Conservation (phyloP, 139 green algal genomes). For the Chlorella sorokiniana region DNA sequence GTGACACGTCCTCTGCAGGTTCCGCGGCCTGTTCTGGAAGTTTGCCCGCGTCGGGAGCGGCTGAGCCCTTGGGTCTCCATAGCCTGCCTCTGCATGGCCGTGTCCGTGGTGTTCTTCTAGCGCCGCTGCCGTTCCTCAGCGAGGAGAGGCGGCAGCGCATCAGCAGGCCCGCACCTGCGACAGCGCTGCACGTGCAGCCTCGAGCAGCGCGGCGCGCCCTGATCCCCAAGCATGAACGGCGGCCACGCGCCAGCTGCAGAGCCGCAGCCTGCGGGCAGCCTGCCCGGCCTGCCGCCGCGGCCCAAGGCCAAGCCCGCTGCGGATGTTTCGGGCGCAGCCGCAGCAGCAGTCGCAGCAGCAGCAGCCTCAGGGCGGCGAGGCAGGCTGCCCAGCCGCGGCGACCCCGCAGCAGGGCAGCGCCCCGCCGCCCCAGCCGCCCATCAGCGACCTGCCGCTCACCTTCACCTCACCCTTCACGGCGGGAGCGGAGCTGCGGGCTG, state of each 20-base stretch:
- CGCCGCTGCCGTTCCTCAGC: background rate
- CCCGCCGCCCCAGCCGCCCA: background rate
- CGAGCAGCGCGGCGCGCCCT: background rate
- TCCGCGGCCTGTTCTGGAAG: slow-evolving; percentile 90
- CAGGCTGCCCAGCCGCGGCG: too few species aligned
- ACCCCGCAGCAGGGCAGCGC: background rate
- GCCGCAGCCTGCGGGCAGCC: background rate
- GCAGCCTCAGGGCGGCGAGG: background rate
- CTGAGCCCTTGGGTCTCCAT: slow-evolving; percentile 79
- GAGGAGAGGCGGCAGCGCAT: background rate
- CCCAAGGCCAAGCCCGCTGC: background rate
- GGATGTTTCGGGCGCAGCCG: background rate
- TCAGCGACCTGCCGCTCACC: background rate
- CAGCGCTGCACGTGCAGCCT: background rate
- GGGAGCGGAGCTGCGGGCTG: slow-evolving; percentile 10
- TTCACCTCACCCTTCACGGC: background rate
- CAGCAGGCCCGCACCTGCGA: background rate
- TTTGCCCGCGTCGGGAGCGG: slow-evolving; percentile 80
- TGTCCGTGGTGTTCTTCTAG: slow-evolving; percentile 61
- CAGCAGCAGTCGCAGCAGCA: background rate
- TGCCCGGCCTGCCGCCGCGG: background rate
- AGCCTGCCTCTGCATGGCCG: slow-evolving; percentile 70
- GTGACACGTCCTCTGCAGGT: slow-evolving; percentile 52
- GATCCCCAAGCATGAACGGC: background rate
- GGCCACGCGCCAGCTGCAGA: background rate